Conservation (phyloP, 805 yeast genomes). For the Sporopachydermia lactativora region DNA sequence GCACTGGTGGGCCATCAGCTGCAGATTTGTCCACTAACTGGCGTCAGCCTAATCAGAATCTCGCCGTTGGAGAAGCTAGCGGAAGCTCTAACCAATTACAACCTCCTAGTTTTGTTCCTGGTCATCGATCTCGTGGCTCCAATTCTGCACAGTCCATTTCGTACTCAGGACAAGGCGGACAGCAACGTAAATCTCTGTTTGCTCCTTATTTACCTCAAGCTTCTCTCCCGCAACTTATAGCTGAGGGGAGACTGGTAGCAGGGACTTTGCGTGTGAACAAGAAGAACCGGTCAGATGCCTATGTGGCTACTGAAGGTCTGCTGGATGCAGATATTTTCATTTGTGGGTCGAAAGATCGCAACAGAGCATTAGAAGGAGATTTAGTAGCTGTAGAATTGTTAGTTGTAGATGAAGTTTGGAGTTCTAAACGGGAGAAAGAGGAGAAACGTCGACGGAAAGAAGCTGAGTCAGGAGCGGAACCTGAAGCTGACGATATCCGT, state of each 20-base stretch:
- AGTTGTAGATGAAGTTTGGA: constrained; percentile 97
- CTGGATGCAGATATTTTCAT: constrained; percentile 94
- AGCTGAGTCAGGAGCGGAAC: constrained; percentile 9
- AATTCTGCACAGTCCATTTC: constrained; percentile 31
- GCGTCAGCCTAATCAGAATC: background rate
- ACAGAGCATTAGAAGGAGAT: constrained; percentile 94
- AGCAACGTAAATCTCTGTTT: constrained; percentile 49
- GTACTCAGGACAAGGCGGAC: constrained; percentile 5
- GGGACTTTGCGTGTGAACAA: constrained; percentile 91
- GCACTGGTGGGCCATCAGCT: background rate
- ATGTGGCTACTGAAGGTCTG: constrained; percentile 93
- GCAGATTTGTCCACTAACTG: background rate
- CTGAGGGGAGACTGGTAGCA: constrained; percentile 83
- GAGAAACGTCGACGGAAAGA: constrained; percentile 86
- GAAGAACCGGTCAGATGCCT: constrained; percentile 94
- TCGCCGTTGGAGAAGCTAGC: constrained; percentile 1
- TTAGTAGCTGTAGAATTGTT: constrained; percentile 89
- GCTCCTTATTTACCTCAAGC: constrained; percentile 95
- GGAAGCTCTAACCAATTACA: no score
- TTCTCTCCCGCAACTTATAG: constrained; percentile 74
- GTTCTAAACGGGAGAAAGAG: constrained; percentile 88
- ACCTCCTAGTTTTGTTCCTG: constrained; percentile 48
- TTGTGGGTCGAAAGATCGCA: constrained; percentile 96
- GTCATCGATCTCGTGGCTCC: constrained; percentile 60
- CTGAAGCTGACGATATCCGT: constrained; percentile 52